Evolutionary conservation across 2,329 filamentous ascomycete species (phyloP), one percentile per base, ranked within the genome.

Genomic region (Fusarium sp.): DNA sequence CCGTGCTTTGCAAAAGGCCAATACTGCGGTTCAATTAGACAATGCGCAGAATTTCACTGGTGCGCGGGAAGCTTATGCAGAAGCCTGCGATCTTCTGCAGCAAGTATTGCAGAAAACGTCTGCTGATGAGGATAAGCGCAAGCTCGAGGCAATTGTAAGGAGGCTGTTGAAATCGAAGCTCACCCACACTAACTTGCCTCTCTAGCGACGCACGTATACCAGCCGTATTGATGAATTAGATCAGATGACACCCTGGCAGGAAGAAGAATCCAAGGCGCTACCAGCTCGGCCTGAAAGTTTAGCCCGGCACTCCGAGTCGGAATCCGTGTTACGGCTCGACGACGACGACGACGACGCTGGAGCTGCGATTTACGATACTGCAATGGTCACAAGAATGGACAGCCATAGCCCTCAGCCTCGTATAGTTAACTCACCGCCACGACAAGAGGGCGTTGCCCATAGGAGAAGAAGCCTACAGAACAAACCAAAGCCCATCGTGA

Each of bases 21-120:
- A 99, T 72, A 94, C 92, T 11, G 95, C 95, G 19, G 95, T 99
- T 23, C 85, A 97, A 66, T 84, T 99, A 36, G 95, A 99, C 77
- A 98, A 97, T 83, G 93, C 92, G 13, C 91, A 95, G 70, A 97
- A 98, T 71, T 94, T 95, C 62, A 91, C 94, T 73, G 93, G 92
- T 36, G 95, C 95, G 15, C 88, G 96, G 72, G 87, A 92, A 70
- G 93, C 94, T 13, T 99, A 99, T 73, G 82, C 85, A 10, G 95
- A 99, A 76, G 95, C 96, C 4, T 99, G 95, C 72, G 85, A 88
- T 51, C 81, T 99, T 56, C 79, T 99, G 50, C 89, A 94, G 66
- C 88, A 96, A 70, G 95, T 99, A 5, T 90, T 99, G 78, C 80
- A 88, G 53, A 87, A 91, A 68, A 97, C 92, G 54, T 88, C 88